Evolutionary conservation across 2,329 filamentous ascomycete species (phyloP).

Genomic region (Pleomassaria siparia): DNA sequence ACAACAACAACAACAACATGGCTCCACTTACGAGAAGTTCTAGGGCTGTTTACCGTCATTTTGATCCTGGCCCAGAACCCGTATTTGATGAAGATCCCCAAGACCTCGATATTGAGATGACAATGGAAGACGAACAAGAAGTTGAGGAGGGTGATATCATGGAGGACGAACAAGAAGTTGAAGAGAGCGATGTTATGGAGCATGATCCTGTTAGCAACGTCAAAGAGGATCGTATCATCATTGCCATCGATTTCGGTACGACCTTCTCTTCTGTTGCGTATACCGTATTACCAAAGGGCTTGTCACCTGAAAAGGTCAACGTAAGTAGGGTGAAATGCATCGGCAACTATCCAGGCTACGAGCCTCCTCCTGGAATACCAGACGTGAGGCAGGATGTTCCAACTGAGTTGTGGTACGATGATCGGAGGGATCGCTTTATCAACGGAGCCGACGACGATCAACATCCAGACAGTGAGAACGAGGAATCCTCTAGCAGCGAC

Average conservation of each 20-base stretch:
- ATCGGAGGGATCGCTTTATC: not conserved
- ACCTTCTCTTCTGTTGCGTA: slow-evolving; percentile 22
- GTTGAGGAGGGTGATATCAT: too few relatives aligned
- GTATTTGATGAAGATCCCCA: too few relatives aligned
- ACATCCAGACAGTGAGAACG: not conserved
- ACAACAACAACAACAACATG: too few relatives aligned
- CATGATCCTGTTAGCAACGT: not conserved
- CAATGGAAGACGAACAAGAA: too few relatives aligned
- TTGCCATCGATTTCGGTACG: slow-evolving; percentile 20
- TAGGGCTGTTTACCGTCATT: too few relatives aligned
- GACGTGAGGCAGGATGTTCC: slow-evolving; percentile 11
- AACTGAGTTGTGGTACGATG: slow-evolving; percentile 14
- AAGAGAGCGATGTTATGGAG: not conserved
- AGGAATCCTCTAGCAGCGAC: not conserved
- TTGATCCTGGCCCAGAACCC: too few relatives aligned
- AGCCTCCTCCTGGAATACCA: not conserved
- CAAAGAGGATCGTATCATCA: slow-evolving; percentile 10
- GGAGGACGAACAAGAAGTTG: not conserved
- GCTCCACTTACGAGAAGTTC: too few relatives aligned
- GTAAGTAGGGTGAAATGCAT: slow-evolving; percentile 9
- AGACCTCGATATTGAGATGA: too few relatives aligned
- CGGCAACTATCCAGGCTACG: slow-evolving; percentile 9
- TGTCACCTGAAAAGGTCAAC: slow-evolving; percentile 2
- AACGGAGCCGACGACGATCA: not conserved
- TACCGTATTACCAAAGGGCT: slow-evolving; percentile 6